phyloP scores from a whole-genome alignment of 2,329 filamentous ascomycete species.

The Verticillium klebahnii region DNA sequence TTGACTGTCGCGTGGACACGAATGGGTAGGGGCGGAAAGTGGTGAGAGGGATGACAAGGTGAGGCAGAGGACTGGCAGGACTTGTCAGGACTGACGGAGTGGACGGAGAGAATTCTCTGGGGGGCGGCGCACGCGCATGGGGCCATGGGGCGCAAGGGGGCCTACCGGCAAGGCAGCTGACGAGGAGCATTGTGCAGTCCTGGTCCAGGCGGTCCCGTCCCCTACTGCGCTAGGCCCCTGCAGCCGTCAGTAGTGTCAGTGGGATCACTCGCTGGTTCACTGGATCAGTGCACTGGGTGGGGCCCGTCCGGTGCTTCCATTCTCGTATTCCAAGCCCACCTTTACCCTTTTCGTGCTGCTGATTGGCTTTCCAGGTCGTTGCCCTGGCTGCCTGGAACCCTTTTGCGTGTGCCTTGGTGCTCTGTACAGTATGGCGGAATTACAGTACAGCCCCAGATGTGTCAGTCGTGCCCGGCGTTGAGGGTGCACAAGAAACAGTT shows the following conservation, averaged over 20 bases:
- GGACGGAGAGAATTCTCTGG: not conserved
- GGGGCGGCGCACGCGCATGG: not conserved
- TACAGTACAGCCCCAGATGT: too few species aligned
- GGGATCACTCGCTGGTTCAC: not conserved
- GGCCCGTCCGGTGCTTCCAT: not conserved
- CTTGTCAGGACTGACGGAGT: not conserved
- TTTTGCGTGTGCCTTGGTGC: not conserved
- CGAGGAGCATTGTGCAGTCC: not conserved
- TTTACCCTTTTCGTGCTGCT: not conserved
- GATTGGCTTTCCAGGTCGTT: not conserved
- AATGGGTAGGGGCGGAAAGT: not conserved
- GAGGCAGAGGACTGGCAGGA: not conserved
- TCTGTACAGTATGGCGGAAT: not conserved
- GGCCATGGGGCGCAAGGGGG: too few species aligned
- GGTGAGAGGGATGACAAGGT: not conserved
- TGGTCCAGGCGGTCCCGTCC: not conserved
- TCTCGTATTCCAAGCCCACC: not conserved
- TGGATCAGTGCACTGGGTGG: not conserved
- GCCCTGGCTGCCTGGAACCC: not conserved
- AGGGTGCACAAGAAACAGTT: not conserved
- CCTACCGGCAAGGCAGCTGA: not conserved
- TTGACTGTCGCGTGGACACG: not conserved
- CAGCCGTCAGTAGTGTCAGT: not conserved
- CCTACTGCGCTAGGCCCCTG: not conserved
- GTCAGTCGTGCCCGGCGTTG: not conserved